Base-by-base conservation (phyloP, 306 rosid species). In the Casuarina cunninghamiana region DNA sequence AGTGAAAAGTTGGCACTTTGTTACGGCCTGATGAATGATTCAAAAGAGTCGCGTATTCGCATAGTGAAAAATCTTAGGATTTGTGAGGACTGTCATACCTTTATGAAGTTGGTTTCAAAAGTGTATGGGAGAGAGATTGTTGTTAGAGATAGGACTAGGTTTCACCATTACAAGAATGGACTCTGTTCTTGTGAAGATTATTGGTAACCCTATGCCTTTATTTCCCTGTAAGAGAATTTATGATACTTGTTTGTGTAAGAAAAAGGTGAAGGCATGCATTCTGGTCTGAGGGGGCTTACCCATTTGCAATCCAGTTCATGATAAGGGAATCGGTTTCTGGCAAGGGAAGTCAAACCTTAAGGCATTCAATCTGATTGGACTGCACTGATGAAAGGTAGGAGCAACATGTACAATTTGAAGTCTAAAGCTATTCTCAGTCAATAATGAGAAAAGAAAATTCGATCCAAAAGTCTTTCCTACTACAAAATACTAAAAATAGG, bases 1-100 rank as follows among this genome's bases (percentile, higher is more conserved):
- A 93, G 98, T 75, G 98, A 93, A 85, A 93, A 93, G 80, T 78
- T 93, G 87, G 93, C 98, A 51, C 86, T 90, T 76, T 87, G 91
- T 82, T 90, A 80, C 69, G 96, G 96, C 21, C 88, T 91, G 15
- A 81, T 91, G 53, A 81, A 85, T 71, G 80, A 75, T 57, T 71
- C 46, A 35, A 80, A 86, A 72, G 87, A 67, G 53, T 71, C 88
- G 42, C 61, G 82, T 80, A 85, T 94, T 78, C 90, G 79, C 37
- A 85, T 93, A 69, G 89, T 87, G 78, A 93, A 90, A 80, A 93
- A 93, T 87, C 90, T 91, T 75, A 82, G 98, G 79, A 88, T 90
- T 76, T 91, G 98, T 65, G 93, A 91, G 78, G 96, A 93, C 49
- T 93, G 95, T 53, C 98, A 90, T 75, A 80, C 87, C 61, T 91